Base-by-base conservation (phyloP, 176 grass and related monocot genomes). In the Cenchrus americanus region DNA sequence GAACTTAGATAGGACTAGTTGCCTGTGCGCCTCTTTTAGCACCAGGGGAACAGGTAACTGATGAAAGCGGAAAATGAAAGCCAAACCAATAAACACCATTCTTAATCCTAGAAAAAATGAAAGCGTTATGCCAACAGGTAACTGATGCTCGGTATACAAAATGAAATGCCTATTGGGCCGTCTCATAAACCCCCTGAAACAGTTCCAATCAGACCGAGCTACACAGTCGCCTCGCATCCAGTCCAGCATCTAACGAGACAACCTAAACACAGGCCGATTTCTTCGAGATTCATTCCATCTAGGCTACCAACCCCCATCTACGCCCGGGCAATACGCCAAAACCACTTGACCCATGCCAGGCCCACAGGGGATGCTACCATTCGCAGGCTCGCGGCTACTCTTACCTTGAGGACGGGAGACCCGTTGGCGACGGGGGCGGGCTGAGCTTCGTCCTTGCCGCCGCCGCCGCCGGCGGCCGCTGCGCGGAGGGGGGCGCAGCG, bases 391-490 rank as follows among this genome's bases (percentile, higher is more conserved):
- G 2, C 5, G 7, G 13, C 2, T 10, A 2, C 22, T 44, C 51
- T 47, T 87, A 90, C 89, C 89, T 87, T 87, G 75, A 70, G 24
- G 37, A 87, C 52, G 34, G 89, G 89, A 48, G 75, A 70, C 23
- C 84, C 84, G 46, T 90, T 90, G 5, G 80, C 32, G 34, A 34
- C 51, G 75, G 47, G 66, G 8, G 58, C 50, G 14, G 41, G 6
- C 49, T 75, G 63, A 10, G 80, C 69, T 8, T 84, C 89, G 46
- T 90, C 84, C 80, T 90, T 90, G 51, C 60, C 69, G 17, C 49
- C 48, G 8, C 48, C 80, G 11, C 51, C 57, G 19, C 40, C 81
- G n/a, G n/a, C n/a, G 11, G 42, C 57, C 5, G 80, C 68, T 6
- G 80, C 89, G 23, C 84, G 75, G 69, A 90, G 68, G 75, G 79